A percentile compares a stretch with the other conserved stretches of the same genome.
phyloP scores from a whole-genome alignment of 73 alveolate genomes.

The Paramecium pentaurelia region DNA sequence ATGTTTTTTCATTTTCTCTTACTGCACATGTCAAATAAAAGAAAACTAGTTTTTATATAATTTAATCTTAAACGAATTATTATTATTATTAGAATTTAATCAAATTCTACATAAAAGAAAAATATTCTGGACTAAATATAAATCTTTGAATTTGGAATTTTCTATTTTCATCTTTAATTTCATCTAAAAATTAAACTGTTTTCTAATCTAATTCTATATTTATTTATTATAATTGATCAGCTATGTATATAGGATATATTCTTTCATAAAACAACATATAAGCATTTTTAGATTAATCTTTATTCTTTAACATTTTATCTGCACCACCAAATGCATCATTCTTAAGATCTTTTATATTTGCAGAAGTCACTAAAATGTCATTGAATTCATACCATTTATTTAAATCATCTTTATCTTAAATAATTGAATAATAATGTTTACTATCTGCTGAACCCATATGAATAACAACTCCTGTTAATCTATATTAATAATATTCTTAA shows the following conservation, averaged over 20 bases:
- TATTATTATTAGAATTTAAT: conserved; percentile 6
- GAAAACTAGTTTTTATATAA: neutral
- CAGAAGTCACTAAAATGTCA: conserved; percentile 82
- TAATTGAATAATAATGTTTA: conserved; percentile 97
- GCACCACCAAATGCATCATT: conserved; percentile 94
- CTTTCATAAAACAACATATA: conserved; percentile 89
- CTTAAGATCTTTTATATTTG: conserved; percentile 79
- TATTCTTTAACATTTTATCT: conserved; percentile 46
- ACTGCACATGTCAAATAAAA: conserved; percentile 38
- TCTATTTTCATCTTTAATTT: conserved; percentile 70
- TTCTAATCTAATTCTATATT: neutral
- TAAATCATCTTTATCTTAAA: conserved; percentile 77
- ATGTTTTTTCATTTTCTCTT: conserved; percentile 21
- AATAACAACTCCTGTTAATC: conserved; percentile 90
- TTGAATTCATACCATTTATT: conserved; percentile 92
- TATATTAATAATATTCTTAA: conserved; percentile 81
- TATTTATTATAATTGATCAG: neutral
- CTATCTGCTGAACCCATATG: conserved; percentile 97
- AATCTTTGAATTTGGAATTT: conserved; percentile 78
- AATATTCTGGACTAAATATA: conserved; percentile 72
- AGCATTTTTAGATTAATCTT: conserved; percentile 75
- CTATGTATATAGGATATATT: conserved; percentile 64
- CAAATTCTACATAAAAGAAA: conserved; percentile 57
- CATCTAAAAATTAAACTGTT: conserved; percentile 20
- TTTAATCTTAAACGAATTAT: neutral